phyloP scores from a whole-genome alignment of 2,329 filamentous ascomycete genomes.

The Fusarium multiceps region DNA sequence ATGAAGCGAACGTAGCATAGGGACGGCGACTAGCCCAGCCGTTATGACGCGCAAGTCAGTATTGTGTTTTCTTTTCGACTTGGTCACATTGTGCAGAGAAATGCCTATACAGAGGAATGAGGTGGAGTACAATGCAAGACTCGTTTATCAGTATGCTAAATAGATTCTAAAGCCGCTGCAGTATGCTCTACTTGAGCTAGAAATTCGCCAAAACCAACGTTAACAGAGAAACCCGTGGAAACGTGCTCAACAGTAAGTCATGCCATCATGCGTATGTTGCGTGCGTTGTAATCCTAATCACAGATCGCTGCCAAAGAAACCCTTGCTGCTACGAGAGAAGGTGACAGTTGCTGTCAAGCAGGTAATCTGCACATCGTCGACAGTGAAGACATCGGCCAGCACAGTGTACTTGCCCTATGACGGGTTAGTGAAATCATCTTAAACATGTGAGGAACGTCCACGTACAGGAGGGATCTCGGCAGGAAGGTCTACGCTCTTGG shows the following conservation, averaged over 20 bases:
- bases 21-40: background rate
- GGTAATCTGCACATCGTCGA: constrained; percentile 79
- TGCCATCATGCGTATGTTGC: constrained; percentile 23
- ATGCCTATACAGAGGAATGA: constrained; percentile 8
- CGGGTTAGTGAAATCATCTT: constrained; percentile 38
- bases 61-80: constrained; percentile 18
- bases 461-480: constrained; percentile 88
- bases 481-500: constrained; percentile 86
- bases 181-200: constrained; percentile 34
- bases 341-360: constrained; percentile 82
- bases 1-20: constrained; percentile 11
- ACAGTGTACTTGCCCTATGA: constrained; percentile 88
- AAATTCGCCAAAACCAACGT: constrained; percentile 39
- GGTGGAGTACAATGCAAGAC: constrained; percentile 23
- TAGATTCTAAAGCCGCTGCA: constrained; percentile 43
- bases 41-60: constrained; percentile 7
- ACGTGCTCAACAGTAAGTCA: constrained; percentile 33
- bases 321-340: constrained; percentile 61
- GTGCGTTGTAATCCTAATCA: constrained; percentile 43
- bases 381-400: constrained; percentile 83
- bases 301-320: constrained; percentile 57
- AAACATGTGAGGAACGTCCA: constrained; percentile 37
- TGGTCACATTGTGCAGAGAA: constrained; percentile 3
- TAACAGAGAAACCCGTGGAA: constrained; percentile 27
- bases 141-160: constrained; percentile 34